phyloP scores from a whole-genome alignment of 2,329 filamentous ascomycete genomes.

The Ramichloridium luteum region DNA sequence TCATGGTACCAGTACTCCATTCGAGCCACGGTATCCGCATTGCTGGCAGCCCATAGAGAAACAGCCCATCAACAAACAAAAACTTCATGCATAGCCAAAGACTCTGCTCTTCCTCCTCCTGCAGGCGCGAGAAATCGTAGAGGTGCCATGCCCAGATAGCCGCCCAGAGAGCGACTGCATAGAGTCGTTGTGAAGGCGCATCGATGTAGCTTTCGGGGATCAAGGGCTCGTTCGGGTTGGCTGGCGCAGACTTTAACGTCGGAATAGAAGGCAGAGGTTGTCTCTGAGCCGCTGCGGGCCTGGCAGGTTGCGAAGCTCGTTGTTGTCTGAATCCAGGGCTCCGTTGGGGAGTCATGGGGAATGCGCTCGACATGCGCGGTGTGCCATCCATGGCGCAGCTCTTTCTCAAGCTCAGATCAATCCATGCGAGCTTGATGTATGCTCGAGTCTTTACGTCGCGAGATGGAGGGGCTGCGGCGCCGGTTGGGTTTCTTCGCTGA shows the following conservation, averaged over 20 bases:
- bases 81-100: slow-evolving; percentile 89
- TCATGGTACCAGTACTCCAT: slow-evolving; percentile 64
- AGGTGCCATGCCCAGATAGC: slow-evolving; percentile 68
- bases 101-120: slow-evolving; percentile 76
- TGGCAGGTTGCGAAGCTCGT: slow-evolving; percentile 4
- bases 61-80: slow-evolving; percentile 73
- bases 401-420: no score
- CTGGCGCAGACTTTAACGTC: slow-evolving; percentile 10
- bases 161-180: slow-evolving; percentile 68
- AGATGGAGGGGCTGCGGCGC: no score
- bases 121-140: slow-evolving; percentile 70
- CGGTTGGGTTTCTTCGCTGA: no score
- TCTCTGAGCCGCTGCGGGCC: slow-evolving; percentile 25
- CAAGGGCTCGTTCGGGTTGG: slow-evolving; percentile 42
- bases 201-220: slow-evolving; percentile 76
- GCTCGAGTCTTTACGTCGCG: no score
- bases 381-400: slow-evolving; percentile 63
- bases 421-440: no score
- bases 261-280: slow-evolving; percentile 14
- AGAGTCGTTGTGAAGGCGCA: slow-evolving; percentile 81
- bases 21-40: slow-evolving; percentile 94
- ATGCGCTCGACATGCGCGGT: slow-evolving; percentile 71
- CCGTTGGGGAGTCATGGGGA: slow-evolving; percentile 55
- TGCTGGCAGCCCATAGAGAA: slow-evolving; percentile 75
- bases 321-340: slow-evolving; percentile 4